Evolutionary conservation across 768 basidiomycete species (phyloP), one percentile per base, ranked within the genome.

Genomic region (Pisolithus tinctorius): DNA sequence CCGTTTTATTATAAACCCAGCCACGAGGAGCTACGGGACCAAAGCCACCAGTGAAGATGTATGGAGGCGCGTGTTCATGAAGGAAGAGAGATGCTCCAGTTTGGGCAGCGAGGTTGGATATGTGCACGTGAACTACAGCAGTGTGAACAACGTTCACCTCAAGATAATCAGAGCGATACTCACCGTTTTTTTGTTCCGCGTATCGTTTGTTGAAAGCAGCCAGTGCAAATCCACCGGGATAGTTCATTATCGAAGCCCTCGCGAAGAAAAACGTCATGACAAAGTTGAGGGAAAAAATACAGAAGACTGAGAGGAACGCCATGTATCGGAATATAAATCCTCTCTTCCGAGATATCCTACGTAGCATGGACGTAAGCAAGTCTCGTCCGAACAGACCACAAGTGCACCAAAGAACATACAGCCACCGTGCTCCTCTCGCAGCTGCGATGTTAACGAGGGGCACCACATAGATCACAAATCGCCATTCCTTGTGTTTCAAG

Each of bases 401-500:
- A 34, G 4, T 40, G 11, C 50, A 17, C 16, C 51, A 51, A 30
- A 23, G 14, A 6, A 68, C 86, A 56, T 68, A 94, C 88, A 93
- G 63, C 65, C 75, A 78, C 4, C 71, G 63, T 2, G 81, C 73
- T 3, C 82, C 84, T 14, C 82, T 66, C 0, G 93, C 85, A 2
- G 88, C 92, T 2, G 84, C 80, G 3, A 93, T 66, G 58, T 96
- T 95, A 66, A 92, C 72, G 2, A 81, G 62, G 0, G 94, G 93
- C 0, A 97, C 79, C 16, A 83, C 77, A 61, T 98, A 98, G 7
- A 92, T 77, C 51, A 98, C 74, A 68, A 99, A 99, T 6, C 96
- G 80, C 96, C 96, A 99, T 69, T 99, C 96, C 65, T 99, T 99
- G 69, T 99, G 96, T 0, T 80, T 84, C 1, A 97, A 72, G 29